Percentiles rank a stretch among this genome's conserved stretches.
Conservation (phyloP, 2,329 filamentous ascomycete species). For the Fusarium armeniacum region DNA sequence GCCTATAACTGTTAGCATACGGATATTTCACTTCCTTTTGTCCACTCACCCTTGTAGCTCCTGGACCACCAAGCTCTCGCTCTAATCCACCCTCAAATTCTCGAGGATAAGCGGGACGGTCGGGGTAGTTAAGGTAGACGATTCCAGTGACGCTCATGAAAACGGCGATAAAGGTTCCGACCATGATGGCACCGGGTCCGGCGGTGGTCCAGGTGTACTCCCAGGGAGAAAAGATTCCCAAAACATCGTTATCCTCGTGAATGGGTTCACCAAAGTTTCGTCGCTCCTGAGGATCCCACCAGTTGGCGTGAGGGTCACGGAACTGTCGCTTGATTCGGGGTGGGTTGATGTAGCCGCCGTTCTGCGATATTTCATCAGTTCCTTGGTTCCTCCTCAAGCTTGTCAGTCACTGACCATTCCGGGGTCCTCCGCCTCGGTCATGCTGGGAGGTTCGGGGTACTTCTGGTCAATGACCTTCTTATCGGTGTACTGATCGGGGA, state of each 20-base stretch:
- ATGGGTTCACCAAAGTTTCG: conserved; percentile 97
- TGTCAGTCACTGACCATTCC: conserved; percentile 67
- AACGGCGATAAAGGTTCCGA: conserved; percentile 75
- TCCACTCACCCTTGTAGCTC: conserved; percentile 74
- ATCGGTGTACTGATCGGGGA: conserved; percentile 65
- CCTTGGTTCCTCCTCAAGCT: conserved; percentile 14
- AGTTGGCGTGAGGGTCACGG: conserved; percentile 92
- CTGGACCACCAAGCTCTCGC: conserved; percentile 79
- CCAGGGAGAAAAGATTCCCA: conserved; percentile 90
- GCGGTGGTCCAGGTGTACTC: conserved; percentile 87
- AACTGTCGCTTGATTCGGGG: conserved; percentile 86
- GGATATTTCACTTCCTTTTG: background rate
- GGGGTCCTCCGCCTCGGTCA: conserved; percentile 74
- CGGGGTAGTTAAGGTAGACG: conserved; percentile 79
- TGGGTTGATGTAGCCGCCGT: conserved; percentile 87
- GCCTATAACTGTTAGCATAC: conserved; percentile 59
- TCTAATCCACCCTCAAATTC: conserved; percentile 81
- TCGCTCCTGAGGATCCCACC: conserved; percentile 98
- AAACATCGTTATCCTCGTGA: conserved; percentile 94
- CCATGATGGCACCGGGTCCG: conserved; percentile 76
- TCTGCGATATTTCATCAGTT: conserved; percentile 65
- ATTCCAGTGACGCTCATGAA: conserved; percentile 76
- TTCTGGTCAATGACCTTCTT: conserved; percentile 64
- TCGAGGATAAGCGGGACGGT: conserved; percentile 76
- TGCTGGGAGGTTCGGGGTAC: conserved; percentile 62